Evolutionary conservation across 345 rosid genomes (phyloP).

Genomic region (Murraya paniculata): DNA sequence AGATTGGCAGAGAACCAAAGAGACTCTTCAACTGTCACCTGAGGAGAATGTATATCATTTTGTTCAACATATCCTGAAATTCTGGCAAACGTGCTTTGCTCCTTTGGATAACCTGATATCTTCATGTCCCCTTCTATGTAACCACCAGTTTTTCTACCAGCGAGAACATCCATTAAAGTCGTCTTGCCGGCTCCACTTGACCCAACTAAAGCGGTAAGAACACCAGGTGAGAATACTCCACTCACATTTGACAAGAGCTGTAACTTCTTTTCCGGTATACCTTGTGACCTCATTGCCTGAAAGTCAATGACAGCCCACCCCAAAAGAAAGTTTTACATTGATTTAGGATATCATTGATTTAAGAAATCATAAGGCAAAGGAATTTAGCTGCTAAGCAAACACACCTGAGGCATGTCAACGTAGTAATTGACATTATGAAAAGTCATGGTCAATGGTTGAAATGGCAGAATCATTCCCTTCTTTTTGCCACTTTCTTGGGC

Average conservation of each 20-base stretch:
- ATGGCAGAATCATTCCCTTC: constrained; percentile 95
- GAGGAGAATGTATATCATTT: constrained; percentile 96
- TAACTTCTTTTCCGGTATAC: constrained; percentile 65
- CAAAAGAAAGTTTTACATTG: background rate
- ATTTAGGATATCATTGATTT: background rate
- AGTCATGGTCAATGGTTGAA: constrained; percentile 86
- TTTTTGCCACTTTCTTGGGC: constrained; percentile 33
- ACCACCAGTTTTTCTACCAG: constrained; percentile 95
- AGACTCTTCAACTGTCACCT: constrained; percentile 90
- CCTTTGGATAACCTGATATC: constrained; percentile 81
- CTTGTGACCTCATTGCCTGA: constrained; percentile 76
- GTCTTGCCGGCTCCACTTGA: constrained; percentile 98
- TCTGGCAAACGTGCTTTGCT: constrained; percentile 82
- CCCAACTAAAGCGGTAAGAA: constrained; percentile 93
- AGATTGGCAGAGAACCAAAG: constrained; percentile 81
- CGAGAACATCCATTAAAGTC: constrained; percentile 95
- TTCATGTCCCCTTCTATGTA: constrained; percentile 78
- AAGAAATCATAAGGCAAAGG: background rate
- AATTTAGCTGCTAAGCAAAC: background rate
- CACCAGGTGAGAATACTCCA: constrained; percentile 94
- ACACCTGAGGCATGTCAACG: constrained; percentile 90
- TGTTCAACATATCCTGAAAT: constrained; percentile 96
- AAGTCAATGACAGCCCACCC: constrained; percentile 7
- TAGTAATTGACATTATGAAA: constrained; percentile 86
- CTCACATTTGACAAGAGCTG: constrained; percentile 74